Evolutionary conservation across 192 early-diverging fungal species (phyloP).

Genomic region (Coemansia umbellata): DNA sequence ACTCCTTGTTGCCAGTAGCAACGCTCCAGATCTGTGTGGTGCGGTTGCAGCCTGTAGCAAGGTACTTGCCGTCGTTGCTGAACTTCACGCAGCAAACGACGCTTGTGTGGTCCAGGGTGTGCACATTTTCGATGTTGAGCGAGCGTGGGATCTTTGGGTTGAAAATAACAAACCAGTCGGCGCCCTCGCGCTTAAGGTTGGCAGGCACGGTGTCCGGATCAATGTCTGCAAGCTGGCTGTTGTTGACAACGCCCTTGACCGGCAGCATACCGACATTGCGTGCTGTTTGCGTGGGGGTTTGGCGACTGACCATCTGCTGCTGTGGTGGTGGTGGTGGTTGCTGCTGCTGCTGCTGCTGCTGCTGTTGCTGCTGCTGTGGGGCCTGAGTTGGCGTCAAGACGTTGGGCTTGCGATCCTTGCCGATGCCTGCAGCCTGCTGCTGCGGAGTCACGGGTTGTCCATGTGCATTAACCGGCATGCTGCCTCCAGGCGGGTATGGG

Average conservation of each 20-base stretch:
- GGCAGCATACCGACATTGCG: conserved; percentile 26
- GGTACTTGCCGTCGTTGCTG: conserved; percentile 82
- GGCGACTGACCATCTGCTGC: conserved; percentile 33
- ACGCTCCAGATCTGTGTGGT: conserved; percentile 87
- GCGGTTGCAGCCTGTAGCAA: conserved; percentile 94
- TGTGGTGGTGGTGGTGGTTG: conserved; percentile 1
- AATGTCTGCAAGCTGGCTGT: conserved; percentile 63
- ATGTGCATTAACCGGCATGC: conserved; percentile 43
- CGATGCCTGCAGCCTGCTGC: conserved; percentile 23
- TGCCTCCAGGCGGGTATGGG: conserved; percentile 47
- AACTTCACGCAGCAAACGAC: conserved; percentile 98
- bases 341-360: conserved; percentile 11
- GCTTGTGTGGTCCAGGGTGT: conserved; percentile 64
- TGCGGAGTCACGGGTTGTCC: conserved; percentile 50
- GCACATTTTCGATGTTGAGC: conserved; percentile 63
- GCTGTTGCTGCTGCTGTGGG: conserved; percentile 20
- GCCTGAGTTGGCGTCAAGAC: conserved; percentile 39
- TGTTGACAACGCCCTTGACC: conserved; percentile 22
- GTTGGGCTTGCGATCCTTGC: conserved; percentile 50
- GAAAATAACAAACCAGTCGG: conserved; percentile 86
- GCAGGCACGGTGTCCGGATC: conserved; percentile 74
- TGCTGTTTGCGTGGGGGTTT: conserved; percentile 43
- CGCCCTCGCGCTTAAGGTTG: conserved; percentile 71
- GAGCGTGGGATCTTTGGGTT: conserved; percentile 62
- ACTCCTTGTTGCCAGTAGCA: conserved; percentile 69